Percentiles rank a stretch among this genome's conserved stretches.
Evolutionary conservation across 2,329 filamentous ascomycete genomes (phyloP).

Genomic region (Claviceps spartinae): DNA sequence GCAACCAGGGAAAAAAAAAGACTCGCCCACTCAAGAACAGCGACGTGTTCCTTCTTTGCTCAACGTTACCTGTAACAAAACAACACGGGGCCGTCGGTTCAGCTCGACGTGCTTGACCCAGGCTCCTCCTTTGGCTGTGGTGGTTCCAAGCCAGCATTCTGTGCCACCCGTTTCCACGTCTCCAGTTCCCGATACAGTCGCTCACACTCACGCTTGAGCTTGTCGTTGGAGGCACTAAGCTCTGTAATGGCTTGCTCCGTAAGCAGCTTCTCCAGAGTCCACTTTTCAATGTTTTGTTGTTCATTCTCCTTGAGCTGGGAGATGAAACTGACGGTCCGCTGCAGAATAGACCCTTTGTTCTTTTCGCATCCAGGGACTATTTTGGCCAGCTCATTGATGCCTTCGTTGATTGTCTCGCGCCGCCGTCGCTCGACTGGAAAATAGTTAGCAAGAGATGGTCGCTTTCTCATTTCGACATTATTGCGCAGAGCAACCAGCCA

Average conservation of each 20-base stretch:
- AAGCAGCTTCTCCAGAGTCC: conserved; percentile 79
- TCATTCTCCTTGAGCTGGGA: conserved; percentile 90
- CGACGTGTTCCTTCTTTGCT: neutral
- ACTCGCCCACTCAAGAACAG: neutral
- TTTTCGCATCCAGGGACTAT: conserved; percentile 97
- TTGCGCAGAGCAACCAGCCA: no score
- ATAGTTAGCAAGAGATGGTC: conserved; percentile 10
- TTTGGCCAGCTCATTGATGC: conserved; percentile 94
- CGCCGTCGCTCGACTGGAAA: conserved; percentile 78
- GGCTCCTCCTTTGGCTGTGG: conserved; percentile 26
- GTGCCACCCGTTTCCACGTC: conserved; percentile 60
- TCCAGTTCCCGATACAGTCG: conserved; percentile 65
- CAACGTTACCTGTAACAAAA: no score
- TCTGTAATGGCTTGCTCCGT: conserved; percentile 84
- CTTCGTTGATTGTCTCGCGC: conserved; percentile 96
- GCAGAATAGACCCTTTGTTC: conserved; percentile 94
- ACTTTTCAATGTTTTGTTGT: conserved; percentile 85
- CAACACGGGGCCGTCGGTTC: conserved; percentile 10
- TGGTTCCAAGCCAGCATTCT: conserved; percentile 41
- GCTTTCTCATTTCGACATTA: no score
- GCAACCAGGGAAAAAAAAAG: neutral
- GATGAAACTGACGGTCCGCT: conserved; percentile 89
- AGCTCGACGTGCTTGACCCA: conserved; percentile 14
- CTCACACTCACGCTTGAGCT: conserved; percentile 69
- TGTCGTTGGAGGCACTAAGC: conserved; percentile 75